Evolutionary conservation across 208 protist species (phyloP), one percentile per base, ranked within the genome.

Genomic region (Acanthamoeba quina): DNA sequence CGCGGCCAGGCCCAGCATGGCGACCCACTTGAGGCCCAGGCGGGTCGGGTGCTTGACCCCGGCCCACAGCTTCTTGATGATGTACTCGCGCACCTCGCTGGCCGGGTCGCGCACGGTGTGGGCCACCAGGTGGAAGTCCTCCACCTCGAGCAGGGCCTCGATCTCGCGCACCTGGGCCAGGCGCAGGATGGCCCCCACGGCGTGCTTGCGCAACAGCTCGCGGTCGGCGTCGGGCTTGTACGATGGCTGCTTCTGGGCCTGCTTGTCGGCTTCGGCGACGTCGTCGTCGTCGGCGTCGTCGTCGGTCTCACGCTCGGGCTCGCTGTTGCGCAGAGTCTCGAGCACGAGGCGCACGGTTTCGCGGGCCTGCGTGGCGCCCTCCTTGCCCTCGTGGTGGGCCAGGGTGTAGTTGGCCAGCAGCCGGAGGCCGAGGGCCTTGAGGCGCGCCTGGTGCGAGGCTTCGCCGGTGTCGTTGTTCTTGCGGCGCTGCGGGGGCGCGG

Each of bases 41-140:
- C 47, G 37, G 31, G 49, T 90, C 54, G 58, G 58, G 37, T 90
- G 56, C 82, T 68, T 64, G 21, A 90, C 49, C 11, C 54, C 82
- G 21, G 49, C 58, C 82, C 82, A 90, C 56, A 90, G 58, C 82
- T 90, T 70, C 49, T 90, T 54, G 31, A 90, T 52, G 34, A 90
- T 68, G 82, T 62, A 62, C 56, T 90, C 82, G 31, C 82, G 82
- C 82, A 90, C 82, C 58, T 90, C 82, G 26, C 19, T 13, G 49
- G 54, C 9, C 10, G 82, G 82, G 29, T 90, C 56, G 56, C 58
- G 82, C 29, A 70, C 56, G 19, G 49, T 90, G 29, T 24, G 6
- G 5, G 82, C 74, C 74, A 83, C 74, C 19, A 83, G 74, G 29
- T 83, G 74, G n/a, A 83, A 83, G 26, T 90, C 56, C 56, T 90